Evolutionary conservation across 345 rosid species (phyloP), one percentile per base, ranked within the genome.

Genomic region (Populus nigra): DNA sequence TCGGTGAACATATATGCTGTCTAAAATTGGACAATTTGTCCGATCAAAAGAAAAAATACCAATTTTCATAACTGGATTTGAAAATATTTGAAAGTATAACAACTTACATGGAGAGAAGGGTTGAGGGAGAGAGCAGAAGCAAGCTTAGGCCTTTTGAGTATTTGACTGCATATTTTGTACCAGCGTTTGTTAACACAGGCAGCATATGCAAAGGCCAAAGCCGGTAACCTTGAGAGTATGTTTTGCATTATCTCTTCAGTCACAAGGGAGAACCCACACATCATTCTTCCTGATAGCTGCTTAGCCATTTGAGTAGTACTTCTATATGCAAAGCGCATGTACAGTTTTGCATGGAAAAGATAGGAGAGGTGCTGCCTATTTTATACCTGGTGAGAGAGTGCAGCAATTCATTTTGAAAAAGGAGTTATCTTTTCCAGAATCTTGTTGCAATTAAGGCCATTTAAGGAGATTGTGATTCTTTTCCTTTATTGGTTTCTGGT

Each of bases 61-160:
- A 55, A 22, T 22, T 55, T 43, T 55, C 61, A 22, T 1, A 55
- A 55, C 62, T 22, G 62, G 27, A 55, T 36, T 71, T 80, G 18
- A 80, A 10, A 41, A 2, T 31, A 20, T 35, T 55, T 59, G 70
- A 69, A 71, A 5, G 7, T 1, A 29, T 7, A 16, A 16, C 3
- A 38, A 81, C 81, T 77, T 81, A 89, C 92, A 8, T 7, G 80
- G 70, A 73, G 78, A 59, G 80, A 80, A 39, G 80, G 78, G 29
- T 84, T 76, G 78, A 81, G 82, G 71, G 92, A 88, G 23, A 91
- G 84, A 25, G 90, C 90, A n/a, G 91, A 87, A 27, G 88, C 88
- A 66, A 91, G 81, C 78, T 80, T 85, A n/a, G 91, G 93, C 31
- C 84, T 83, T 29, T 78, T 83, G 38, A 91, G 91, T 72, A 87